These are phyloP conservation scores for Xylaria acuta DNA, from an alignment of 495 filamentous ascomycete species.

Conservation along the genomic window DNA sequence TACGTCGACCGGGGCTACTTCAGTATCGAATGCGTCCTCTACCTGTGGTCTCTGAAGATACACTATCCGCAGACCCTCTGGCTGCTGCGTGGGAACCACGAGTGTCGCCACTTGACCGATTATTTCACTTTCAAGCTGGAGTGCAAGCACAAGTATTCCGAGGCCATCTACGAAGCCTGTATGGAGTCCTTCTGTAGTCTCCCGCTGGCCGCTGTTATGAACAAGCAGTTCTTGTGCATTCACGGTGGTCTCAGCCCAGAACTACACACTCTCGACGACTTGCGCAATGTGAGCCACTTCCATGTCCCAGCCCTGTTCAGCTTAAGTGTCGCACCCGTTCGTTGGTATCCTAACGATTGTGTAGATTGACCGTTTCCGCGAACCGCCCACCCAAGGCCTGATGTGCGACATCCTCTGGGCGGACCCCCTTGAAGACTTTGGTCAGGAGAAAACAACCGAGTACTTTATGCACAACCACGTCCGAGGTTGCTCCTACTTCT, in stretches of 20 bases:
- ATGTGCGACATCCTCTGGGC: constrained; percentile 99
- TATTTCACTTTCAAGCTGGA: constrained; percentile 99
- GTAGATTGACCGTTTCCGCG: constrained; percentile 96
- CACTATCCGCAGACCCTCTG: constrained; percentile 98
- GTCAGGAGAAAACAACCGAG: constrained; percentile 96
- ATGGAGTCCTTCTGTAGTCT: constrained; percentile 97
- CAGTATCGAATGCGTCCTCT: constrained; percentile 98
- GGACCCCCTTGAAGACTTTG: constrained; percentile 98
- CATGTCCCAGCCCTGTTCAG: not conserved
- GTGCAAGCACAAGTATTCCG: constrained; percentile 99
- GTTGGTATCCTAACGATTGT: constrained; percentile 23
- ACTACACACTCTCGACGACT: constrained; percentile 91
- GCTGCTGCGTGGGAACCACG: constrained; percentile 96
- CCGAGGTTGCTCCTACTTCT: constrained; percentile 98
- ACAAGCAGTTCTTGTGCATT: constrained; percentile 99
- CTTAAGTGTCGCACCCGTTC: not conserved
- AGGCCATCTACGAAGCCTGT: constrained; percentile 94
- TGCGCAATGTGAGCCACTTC: constrained; percentile 71
- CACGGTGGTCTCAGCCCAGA: constrained; percentile 96
- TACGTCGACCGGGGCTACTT: constrained; percentile 99
- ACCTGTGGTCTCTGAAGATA: constrained; percentile 97
- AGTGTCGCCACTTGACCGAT: constrained; percentile 97
- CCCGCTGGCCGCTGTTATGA: constrained; percentile 96
- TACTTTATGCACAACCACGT: constrained; percentile 99
- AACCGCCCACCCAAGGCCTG: constrained; percentile 94